These are phyloP conservation scores for Fomitopsis schrenkii DNA, from an alignment of 1,284 basidiomycete genomes.

Conservation along the genomic window DNA sequence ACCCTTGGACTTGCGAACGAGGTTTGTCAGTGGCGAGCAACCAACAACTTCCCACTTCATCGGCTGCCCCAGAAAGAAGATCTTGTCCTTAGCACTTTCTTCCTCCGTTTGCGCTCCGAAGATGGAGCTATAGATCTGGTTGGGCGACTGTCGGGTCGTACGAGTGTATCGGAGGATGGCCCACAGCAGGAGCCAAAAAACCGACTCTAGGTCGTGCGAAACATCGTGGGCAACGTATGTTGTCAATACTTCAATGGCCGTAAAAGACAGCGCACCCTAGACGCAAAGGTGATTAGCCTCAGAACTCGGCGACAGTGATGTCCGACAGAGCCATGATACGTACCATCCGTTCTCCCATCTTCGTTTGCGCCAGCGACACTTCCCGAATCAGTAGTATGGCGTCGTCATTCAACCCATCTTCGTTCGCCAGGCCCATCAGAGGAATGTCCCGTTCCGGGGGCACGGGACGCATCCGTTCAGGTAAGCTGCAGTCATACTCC, in stretches of 20 bases:
- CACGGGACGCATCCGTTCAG: neutral
- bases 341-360: neutral
- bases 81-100: neutral
- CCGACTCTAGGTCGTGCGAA: neutral
- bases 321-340: neutral
- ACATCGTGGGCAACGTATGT: neutral
- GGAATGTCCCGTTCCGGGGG: neutral
- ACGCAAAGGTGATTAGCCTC: too few species aligned
- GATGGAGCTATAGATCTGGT: too few species aligned
- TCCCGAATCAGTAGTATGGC: neutral
- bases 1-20: neutral
- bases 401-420: neutral
- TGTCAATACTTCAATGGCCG: neutral
- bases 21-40: neutral
- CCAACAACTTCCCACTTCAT: neutral
- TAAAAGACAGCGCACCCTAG: neutral
- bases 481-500: neutral
- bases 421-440: neutral
- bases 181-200: constrained; percentile 1
- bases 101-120: neutral
- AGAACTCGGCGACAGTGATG: too few species aligned
- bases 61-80: neutral
- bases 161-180: neutral
- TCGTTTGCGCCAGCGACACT: too few species aligned
- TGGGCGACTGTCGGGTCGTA: neutral